phyloP scores from a whole-genome alignment of 768 basidiomycete species.

The Wakefieldia striispora region DNA sequence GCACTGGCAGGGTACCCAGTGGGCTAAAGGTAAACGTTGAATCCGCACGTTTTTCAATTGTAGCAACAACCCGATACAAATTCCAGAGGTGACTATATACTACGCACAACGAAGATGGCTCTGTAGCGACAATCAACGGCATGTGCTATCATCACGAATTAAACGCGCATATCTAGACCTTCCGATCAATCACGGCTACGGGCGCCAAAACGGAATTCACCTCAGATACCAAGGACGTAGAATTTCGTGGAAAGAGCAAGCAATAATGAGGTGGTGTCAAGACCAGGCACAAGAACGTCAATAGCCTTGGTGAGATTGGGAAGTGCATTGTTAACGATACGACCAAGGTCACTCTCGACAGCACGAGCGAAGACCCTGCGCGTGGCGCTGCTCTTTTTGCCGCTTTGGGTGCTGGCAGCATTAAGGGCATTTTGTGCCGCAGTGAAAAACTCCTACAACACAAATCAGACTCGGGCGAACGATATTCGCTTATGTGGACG shows the following conservation, averaged over 20 bases:
- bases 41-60: too few species aligned
- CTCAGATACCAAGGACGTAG: slow-evolving; percentile 17
- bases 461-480: not conserved
- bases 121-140: too few species aligned
- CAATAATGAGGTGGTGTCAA: slow-evolving; percentile 27
- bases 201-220: slow-evolving; percentile 15
- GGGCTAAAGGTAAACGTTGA: too few species aligned
- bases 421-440: slow-evolving; percentile 23
- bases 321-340: slow-evolving; percentile 15
- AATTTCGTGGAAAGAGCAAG: slow-evolving; percentile 4
- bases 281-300: slow-evolving; percentile 19
- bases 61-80: too few species aligned
- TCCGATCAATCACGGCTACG: slow-evolving; percentile 21
- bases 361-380: not conserved
- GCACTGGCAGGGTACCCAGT: too few species aligned
- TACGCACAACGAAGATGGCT: too few species aligned
- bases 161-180: slow-evolving; percentile 7
- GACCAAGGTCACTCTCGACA: too few species aligned
- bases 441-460: slow-evolving; percentile 24
- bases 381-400: not conserved
- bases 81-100: too few species aligned
- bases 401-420: not conserved
- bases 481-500: not conserved
- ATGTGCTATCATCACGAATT: not conserved
- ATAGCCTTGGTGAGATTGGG: slow-evolving; percentile 13